Base-by-base conservation (phyloP, 2,329 filamentous ascomycete species). In the Diaporthe sp. region DNA sequence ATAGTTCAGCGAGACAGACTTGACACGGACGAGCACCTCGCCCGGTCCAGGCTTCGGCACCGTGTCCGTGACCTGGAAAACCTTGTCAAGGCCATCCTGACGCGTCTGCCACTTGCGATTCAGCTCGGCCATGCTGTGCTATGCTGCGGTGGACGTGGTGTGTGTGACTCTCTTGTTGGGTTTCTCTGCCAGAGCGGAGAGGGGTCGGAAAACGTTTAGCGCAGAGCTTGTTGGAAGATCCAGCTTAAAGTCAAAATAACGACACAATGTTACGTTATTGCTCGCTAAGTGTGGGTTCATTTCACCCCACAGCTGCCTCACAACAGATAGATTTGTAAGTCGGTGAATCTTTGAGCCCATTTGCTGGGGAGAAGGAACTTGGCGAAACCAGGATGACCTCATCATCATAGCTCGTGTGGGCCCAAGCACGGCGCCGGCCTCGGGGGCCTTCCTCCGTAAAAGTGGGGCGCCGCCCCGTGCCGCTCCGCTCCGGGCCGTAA, bases 41-140 rank as follows among this genome's bases (percentile, higher is more conserved):
- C 87, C 86, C 2, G 86, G 83, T 25, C 86, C 85, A 0, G 89
- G 87, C 0, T 80, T 77, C 0, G 89, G 89, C 75, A 90, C 83
- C 2, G 87, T 82, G 5, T 80, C 85, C 49, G 88, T 85, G 1
- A 82, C 81, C 37, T 86, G 80, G 67, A 82, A 80, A 39, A 92
- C 84, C 76, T 89, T 88, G 68, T 90, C 88, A 31, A 92, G 79
- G 13, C 90, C 90, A 79, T 90, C 85, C 78, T 91, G 87, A 57
- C 82, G 82, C 2, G 89, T 90, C 22, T 86, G 83, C 91, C 90
- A 92, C 82, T 90, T 87, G 28, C 75, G 75, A 19, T 76, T 76
- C 13, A 62, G 57, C 22, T 62, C 55, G n/a, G 75, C 37, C 75
- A 76, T 76, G 22, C 37, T 55, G 37, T 9, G 3, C 12, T 44